Evolutionary conservation across 306 rosid genomes (phyloP).

Genomic region (Cyclanthera cordifolia): DNA sequence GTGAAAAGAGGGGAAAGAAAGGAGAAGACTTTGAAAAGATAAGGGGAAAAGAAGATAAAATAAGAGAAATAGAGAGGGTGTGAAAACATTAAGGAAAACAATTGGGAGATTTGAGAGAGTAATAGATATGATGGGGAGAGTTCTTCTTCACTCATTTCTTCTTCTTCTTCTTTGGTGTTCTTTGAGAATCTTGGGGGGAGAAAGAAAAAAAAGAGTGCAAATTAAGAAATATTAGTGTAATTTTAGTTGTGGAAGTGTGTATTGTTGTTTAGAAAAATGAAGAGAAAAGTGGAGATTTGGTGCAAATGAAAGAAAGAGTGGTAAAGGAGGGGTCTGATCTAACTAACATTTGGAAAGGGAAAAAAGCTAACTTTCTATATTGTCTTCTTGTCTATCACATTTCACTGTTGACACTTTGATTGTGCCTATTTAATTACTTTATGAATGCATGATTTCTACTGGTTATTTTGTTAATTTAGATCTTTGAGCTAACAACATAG

Average conservation of each 20-base stretch:
- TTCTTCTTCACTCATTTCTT: constrained; percentile 22
- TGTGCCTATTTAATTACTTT: not conserved
- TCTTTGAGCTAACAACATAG: not conserved
- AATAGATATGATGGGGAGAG: constrained; percentile 36
- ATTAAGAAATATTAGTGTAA: not conserved
- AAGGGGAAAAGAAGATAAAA: constrained; percentile 76
- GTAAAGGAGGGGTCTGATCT: constrained; percentile 7
- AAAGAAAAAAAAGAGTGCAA: constrained; percentile 4
- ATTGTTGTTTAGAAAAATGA: too few relatives aligned
- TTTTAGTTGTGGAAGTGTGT: not conserved
- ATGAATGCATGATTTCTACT: not conserved
- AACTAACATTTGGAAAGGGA: constrained; percentile 22
- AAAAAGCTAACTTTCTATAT: constrained; percentile 6
- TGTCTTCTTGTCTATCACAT: not conserved
- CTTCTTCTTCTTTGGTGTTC: not conserved
- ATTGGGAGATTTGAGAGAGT: constrained; percentile 29
- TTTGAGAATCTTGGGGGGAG: not conserved
- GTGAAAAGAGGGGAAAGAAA: constrained; percentile 83
- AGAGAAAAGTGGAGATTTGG: constrained; percentile 35
- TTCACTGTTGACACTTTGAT: not conserved
- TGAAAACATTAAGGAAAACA: constrained; percentile 49
- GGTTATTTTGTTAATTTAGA: not conserved
- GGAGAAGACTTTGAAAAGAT: constrained; percentile 56
- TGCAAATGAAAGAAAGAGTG: constrained; percentile 53
- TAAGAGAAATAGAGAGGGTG: constrained; percentile 85